Percentiles rank a stretch among this genome's conserved stretches.
Conservation (phyloP, 768 basidiomycete genomes). For the Termitomyces sp. region DNA sequence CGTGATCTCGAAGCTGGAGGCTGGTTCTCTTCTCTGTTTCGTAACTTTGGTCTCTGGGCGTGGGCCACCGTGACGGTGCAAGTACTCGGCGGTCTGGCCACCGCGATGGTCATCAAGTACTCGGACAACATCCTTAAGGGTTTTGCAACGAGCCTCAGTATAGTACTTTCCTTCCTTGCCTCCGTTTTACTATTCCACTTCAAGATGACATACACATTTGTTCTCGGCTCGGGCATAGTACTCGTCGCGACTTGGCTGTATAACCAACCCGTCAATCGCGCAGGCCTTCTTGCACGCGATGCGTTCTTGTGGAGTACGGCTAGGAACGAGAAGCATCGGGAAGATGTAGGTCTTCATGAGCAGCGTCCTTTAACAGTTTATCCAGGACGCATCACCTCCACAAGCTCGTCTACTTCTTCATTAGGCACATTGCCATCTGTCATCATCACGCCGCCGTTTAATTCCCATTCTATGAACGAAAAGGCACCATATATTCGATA, state of each 20-base stretch:
- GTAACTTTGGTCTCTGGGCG: conserved; percentile 89
- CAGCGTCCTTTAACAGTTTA: conserved; percentile 17
- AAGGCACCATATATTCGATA: conserved; percentile 13
- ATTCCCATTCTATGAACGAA: conserved; percentile 15
- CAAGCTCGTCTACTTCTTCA: conserved; percentile 27
- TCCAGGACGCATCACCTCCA: conserved; percentile 21
- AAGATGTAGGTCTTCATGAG: conserved; percentile 3
- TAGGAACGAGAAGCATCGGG: conserved; percentile 22
- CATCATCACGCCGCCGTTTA: conserved; percentile 16
- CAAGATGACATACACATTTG: conserved; percentile 79
- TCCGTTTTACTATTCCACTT: conserved; percentile 90
- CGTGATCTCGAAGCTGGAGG: conserved; percentile 26
- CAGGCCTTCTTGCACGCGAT: conserved; percentile 10
- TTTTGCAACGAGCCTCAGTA: conserved; percentile 91
- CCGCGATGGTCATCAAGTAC: conserved; percentile 96
- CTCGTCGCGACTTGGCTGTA: conserved; percentile 90
- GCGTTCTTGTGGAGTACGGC: conserved; percentile 15
- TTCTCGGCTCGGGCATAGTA: conserved; percentile 80
- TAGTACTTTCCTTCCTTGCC: conserved; percentile 91
- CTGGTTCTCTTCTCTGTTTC: conserved; percentile 56
- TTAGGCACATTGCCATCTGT: conserved; percentile 22
- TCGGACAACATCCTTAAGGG: conserved; percentile 94
- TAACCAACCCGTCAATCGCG: conserved; percentile 56
- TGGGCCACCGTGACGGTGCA: conserved; percentile 90
- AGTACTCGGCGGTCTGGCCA: conserved; percentile 90